A percentile compares a stretch with the other conserved stretches of the same genome.
These are phyloP conservation scores for Amanita muscaria DNA, from an alignment of 768 basidiomycete species.

Conservation along the genomic window DNA sequence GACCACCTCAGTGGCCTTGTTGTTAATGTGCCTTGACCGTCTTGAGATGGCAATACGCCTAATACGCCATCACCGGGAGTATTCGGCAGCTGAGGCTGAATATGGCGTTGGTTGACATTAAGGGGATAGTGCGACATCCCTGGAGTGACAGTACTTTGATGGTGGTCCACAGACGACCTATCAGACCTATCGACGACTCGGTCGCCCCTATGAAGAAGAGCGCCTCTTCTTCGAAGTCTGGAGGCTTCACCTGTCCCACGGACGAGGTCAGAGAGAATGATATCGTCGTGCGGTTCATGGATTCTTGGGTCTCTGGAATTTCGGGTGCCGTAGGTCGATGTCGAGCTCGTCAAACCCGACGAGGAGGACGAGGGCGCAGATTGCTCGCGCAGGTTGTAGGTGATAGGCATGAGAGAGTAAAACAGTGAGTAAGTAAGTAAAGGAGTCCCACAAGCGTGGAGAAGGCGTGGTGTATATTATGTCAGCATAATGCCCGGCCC, in stretches of 20 bases:
- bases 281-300: slow-evolving; percentile 45
- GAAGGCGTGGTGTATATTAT: background rate
- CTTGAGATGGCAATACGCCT: no score
- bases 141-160: no score
- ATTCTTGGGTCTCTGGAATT: background rate
- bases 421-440: background rate
- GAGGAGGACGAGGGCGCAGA: no score
- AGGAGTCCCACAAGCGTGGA: background rate
- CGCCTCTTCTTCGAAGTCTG: slow-evolving; percentile 62
- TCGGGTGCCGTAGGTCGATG: background rate
- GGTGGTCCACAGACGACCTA: slow-evolving; percentile 8
- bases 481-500: background rate
- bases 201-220: no score
- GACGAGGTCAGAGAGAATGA: slow-evolving; percentile 65
- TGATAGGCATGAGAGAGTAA: background rate
- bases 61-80: no score
- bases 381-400: background rate
- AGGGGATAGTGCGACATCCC: no score
- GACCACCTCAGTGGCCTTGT: slow-evolving; percentile 1
- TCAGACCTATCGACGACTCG: slow-evolving; percentile 39
- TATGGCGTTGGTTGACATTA: no score
- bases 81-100: no score
- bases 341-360: no score
- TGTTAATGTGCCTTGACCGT: no score
- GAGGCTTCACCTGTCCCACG: slow-evolving; percentile 64